Evolutionary conservation across 2,329 filamentous ascomycete species (phyloP).

Genomic region (Cladosporium phlei): DNA sequence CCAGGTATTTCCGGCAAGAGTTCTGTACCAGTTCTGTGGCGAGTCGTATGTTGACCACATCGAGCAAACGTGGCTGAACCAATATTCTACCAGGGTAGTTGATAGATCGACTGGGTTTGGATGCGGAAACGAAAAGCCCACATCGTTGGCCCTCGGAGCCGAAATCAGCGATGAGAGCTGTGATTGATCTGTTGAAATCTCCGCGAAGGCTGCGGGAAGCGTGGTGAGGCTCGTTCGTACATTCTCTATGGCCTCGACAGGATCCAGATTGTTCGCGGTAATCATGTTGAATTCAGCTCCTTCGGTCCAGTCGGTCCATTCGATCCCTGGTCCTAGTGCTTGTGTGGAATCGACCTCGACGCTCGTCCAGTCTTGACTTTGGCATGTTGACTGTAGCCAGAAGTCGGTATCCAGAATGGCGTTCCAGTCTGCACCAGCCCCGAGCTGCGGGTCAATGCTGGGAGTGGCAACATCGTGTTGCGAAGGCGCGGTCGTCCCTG

Average conservation of each 20-base stretch:
- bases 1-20: slow-evolving; percentile 15
- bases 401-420: not conserved
- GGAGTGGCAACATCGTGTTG: slow-evolving; percentile 1
- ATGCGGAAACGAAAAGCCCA: not conserved
- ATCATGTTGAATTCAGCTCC: not conserved
- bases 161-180: too few species aligned
- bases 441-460: not conserved
- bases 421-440: not conserved
- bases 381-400: not conserved
- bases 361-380: not conserved
- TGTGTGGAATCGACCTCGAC: not conserved
- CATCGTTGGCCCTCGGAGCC: too few species aligned
- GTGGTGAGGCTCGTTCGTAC: not conserved
- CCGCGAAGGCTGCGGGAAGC: not conserved
- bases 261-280: not conserved
- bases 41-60: slow-evolving; percentile 21
- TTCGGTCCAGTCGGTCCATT: slow-evolving; percentile 3
- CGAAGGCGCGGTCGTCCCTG: too few species aligned
- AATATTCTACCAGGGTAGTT: slow-evolving; percentile 16
- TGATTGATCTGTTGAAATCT: too few species aligned
- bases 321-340: not conserved
- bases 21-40: slow-evolving; percentile 16
- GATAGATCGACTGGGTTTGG: slow-evolving; percentile 14
- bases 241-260: not conserved
- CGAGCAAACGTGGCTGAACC: slow-evolving; percentile 18